A percentile compares a stretch with the other conserved stretches of the same genome.
phyloP scores from a whole-genome alignment of 176 grass and related monocot species.

The Bothriochloa decipiens region DNA sequence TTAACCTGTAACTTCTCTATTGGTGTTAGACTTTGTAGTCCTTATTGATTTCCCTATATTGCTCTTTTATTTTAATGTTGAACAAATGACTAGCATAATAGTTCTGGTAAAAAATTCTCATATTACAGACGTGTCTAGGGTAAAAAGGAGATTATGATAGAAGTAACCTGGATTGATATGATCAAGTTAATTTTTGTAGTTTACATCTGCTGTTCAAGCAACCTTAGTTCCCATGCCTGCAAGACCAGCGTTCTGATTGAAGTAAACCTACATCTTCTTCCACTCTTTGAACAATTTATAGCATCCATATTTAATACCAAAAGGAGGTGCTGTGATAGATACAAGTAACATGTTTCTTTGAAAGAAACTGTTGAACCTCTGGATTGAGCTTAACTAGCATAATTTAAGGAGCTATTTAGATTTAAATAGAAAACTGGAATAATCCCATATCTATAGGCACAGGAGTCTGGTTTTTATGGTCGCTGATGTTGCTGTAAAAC shows the following conservation, averaged over 20 bases:
- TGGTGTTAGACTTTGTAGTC: background rate
- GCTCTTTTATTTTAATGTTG: background rate
- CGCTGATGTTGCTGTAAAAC: background rate
- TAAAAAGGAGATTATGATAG: background rate
- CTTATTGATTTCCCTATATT: background rate
- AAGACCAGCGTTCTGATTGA: background rate
- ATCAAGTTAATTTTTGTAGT: background rate
- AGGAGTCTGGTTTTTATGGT: background rate
- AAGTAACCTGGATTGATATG: background rate
- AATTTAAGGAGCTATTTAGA: background rate
- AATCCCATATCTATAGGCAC: background rate
- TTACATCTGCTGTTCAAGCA: background rate
- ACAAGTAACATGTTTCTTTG: background rate
- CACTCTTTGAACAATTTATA: background rate
- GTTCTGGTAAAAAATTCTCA: background rate
- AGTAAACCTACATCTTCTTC: background rate
- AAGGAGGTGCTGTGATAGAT: background rate
- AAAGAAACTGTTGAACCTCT: background rate
- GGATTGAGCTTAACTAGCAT: background rate
- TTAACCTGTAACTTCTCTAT: background rate
- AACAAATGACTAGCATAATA: conserved; percentile 11
- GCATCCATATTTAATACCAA: background rate
- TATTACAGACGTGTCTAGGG: background rate
- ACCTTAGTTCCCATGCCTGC: background rate
- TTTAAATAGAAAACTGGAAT: background rate